Percentiles rank a stretch among this genome's conserved stretches.
Conservation (phyloP, 352 stramenopile species). For the Phytophthora colocasiae region DNA sequence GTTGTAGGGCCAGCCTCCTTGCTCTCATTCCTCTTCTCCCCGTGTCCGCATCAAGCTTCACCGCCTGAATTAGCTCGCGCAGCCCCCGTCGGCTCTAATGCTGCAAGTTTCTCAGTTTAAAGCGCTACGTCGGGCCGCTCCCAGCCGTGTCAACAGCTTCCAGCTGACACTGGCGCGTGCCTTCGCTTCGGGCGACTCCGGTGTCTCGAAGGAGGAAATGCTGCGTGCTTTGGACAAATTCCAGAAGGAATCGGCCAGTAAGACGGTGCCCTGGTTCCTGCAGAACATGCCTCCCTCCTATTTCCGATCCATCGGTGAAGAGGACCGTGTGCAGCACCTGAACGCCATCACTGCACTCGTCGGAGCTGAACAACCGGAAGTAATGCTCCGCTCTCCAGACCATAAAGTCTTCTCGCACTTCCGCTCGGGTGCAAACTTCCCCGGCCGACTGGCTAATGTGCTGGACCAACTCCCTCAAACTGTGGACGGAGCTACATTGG, state of each 20-base stretch:
- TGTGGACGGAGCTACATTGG: conserved; percentile 67
- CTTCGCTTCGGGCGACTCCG: conserved; percentile 23
- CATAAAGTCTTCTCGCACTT: conserved; percentile 87
- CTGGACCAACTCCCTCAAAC: conserved; percentile 71
- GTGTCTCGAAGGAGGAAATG: conserved; percentile 49
- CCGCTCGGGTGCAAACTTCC: conserved; percentile 80
- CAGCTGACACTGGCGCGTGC: conserved; percentile 12
- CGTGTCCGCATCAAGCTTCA: conserved; percentile 11
- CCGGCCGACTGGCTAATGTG: conserved; percentile 74
- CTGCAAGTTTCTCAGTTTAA: conserved; percentile 29
- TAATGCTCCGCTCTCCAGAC: conserved; percentile 83
- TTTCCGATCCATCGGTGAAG: conserved; percentile 87
- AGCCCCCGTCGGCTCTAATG: conserved; percentile 13
- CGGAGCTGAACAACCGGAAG: conserved; percentile 78
- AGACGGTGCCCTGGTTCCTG: conserved; percentile 90
- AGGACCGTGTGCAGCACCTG: conserved; percentile 86
- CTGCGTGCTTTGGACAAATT: conserved; percentile 66
- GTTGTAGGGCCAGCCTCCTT: not conserved
- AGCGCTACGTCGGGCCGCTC: conserved; percentile 16
- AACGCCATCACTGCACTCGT: conserved; percentile 88
- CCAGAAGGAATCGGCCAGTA: conserved; percentile 70
- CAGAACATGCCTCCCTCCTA: conserved; percentile 92
- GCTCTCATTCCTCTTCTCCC: conserved; percentile 18
- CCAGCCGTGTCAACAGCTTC: not conserved
- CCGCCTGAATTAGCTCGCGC: not conserved